phyloP scores from a whole-genome alignment of 345 rosid genomes.

The Melaleuca quinquenervia region DNA sequence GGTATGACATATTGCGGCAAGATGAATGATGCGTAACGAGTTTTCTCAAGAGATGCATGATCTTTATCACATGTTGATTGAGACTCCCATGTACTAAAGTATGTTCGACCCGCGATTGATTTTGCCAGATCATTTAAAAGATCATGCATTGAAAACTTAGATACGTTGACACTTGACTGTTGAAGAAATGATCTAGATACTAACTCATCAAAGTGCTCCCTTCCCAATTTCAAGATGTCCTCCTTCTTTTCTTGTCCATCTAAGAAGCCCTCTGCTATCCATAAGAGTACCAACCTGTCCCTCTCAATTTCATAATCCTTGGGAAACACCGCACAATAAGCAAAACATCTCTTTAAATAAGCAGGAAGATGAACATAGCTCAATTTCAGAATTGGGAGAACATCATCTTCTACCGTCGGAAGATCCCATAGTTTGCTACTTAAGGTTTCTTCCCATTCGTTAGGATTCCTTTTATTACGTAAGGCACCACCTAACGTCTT shows the following conservation, averaged over 20 bases:
- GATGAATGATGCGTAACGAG: neutral
- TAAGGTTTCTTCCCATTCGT: no score
- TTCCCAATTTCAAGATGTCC: neutral
- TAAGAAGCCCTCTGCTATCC: neutral
- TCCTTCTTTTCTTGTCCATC: accelerated
- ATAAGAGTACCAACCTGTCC: no score
- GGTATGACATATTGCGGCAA: neutral
- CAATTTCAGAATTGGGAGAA: no score
- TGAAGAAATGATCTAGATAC: neutral
- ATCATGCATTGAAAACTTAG: neutral
- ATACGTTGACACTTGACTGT: accelerated
- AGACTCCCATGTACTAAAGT: neutral
- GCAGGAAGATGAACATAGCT: no score
- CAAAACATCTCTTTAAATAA: no score
- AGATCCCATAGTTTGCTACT: no score
- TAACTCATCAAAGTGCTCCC: neutral
- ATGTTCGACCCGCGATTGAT: accelerated
- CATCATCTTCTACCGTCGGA: no score
- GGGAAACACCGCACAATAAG: no score
- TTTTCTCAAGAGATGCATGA: neutral
- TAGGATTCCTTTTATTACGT: no score
- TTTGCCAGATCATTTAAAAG: neutral
- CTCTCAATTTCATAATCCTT: no score
- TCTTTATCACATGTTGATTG: neutral
- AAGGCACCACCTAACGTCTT: no score